Evolutionary conservation across 495 filamentous ascomycete genomes (phyloP), one percentile per base, ranked within the genome.

Genomic region (Hyaloscypha bicolor): DNA sequence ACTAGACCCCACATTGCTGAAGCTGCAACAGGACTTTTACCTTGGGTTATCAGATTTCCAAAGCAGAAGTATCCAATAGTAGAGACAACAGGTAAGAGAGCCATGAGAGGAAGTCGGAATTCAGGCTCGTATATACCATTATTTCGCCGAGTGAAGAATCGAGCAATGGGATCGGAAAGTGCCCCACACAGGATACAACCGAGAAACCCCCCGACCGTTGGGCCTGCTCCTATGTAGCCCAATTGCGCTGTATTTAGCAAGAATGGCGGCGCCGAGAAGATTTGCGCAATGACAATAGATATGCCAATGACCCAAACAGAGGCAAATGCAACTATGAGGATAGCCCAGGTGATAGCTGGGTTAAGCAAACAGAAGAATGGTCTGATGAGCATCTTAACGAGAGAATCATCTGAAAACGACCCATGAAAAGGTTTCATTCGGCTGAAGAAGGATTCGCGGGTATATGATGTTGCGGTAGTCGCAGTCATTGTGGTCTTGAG

Each of bases 241-340:
- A 80, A 53, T 9, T 60, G 14, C 8, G 94, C 94, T 0, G 91
- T 90, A 62, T 88, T 85, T 2, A 97, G 79, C 9, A 22, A 37
- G n/a, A 29, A 59, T 19, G 66, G 66, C 3, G 66, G 60, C 3
- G 91, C 79, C 45, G 82, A 87, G 77, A 98, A 97, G 67, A 96
- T 91, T 57, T 85, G 79, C 0, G 90, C 86, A 1, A 97, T 86
- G 0, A 89, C 88, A 75, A 97, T 91, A 1, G 93, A 96, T 21
- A 97, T 85, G 31, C 96, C 90, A 66, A 97, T 94, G 55, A 97
- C 81, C 94, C 94, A 97, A n/a, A 92, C 92, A 22, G 96, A 84
- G 6, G 90, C 92, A 67, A 93, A 86, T 0, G 92, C 79, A 75
- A 97, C 96, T 31, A 97, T 86, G 0, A 91, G 82, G 0, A 92